These are phyloP conservation scores for Zasmidium cellare DNA, from an alignment of 2,329 filamentous ascomycete species.

Conservation along the genomic window DNA sequence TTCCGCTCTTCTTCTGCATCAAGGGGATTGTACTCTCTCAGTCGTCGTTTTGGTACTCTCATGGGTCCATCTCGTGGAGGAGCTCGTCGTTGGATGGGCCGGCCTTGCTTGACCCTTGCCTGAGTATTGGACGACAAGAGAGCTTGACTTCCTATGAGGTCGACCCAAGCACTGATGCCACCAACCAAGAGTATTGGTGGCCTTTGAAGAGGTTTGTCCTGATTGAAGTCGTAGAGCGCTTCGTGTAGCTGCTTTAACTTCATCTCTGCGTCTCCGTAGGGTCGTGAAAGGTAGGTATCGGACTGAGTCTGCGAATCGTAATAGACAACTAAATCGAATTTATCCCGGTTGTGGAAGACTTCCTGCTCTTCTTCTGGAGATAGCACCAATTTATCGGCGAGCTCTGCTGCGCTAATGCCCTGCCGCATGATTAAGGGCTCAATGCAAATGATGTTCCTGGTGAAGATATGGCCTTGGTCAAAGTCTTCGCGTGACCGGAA, in stretches of 20 bases:
- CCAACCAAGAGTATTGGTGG: slow-evolving; percentile 77
- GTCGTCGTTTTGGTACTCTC: slow-evolving; percentile 56
- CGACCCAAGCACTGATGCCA: slow-evolving; percentile 82
- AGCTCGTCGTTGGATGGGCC: slow-evolving; percentile 54
- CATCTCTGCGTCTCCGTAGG: slow-evolving; percentile 40
- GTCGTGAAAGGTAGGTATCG: slow-evolving; percentile 55
- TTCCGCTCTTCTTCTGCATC: slow-evolving; percentile 76
- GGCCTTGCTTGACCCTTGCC: slow-evolving; percentile 48
- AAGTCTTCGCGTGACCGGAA: slow-evolving; percentile 77
- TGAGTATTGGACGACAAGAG: slow-evolving; percentile 59
- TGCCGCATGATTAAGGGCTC: slow-evolving; percentile 77
- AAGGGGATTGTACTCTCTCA: slow-evolving; percentile 67
- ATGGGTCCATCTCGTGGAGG: slow-evolving; percentile 48
- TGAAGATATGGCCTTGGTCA: slow-evolving; percentile 85
- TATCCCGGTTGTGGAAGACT: slow-evolving; percentile 69
- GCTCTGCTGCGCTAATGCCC: slow-evolving; percentile 63
- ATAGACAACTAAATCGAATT: slow-evolving; percentile 85
- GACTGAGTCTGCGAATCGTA: slow-evolving; percentile 73
- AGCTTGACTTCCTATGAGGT: slow-evolving; percentile 72
- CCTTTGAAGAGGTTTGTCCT: slow-evolving; percentile 69
- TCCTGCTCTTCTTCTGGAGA: slow-evolving; percentile 72
- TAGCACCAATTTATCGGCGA: slow-evolving; percentile 68
- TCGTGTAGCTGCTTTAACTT: slow-evolving; percentile 73
- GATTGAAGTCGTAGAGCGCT: slow-evolving; percentile 81
- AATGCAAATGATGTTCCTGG: slow-evolving; percentile 81